Evolutionary conservation across 2,329 filamentous ascomycete genomes (phyloP).

Genomic region (Fusarium anthophilum): DNA sequence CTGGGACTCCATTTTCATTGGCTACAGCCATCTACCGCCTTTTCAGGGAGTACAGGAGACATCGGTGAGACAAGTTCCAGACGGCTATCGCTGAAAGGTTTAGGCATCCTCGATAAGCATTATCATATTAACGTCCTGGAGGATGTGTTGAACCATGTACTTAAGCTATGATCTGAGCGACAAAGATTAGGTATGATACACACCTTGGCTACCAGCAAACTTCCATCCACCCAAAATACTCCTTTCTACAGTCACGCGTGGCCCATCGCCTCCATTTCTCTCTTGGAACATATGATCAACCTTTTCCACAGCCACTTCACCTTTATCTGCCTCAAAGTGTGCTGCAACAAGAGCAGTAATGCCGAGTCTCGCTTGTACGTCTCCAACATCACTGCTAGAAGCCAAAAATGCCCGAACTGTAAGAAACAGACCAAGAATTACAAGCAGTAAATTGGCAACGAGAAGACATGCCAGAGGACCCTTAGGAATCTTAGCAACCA

Average conservation of each 20-base stretch:
- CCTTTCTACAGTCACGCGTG: background rate
- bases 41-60: too few relatives aligned
- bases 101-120: too few relatives aligned
- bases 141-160: too few relatives aligned
- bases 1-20: too few relatives aligned
- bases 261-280: background rate
- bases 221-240: background rate
- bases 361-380: background rate
- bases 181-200: background rate
- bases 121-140: too few relatives aligned
- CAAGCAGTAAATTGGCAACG: background rate
- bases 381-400: background rate
- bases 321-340: background rate
- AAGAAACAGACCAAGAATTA: background rate
- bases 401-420: background rate
- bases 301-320: background rate
- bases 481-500: background rate
- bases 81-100: too few relatives aligned
- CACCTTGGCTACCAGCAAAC: accelerated
- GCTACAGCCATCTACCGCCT: too few relatives aligned
- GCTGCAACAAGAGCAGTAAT: background rate
- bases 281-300: background rate
- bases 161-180: too few relatives aligned
- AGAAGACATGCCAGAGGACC: background rate
- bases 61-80: too few relatives aligned